Percentiles rank a stretch among this genome's conserved stretches.
phyloP scores from a whole-genome alignment of 2,329 filamentous ascomycete species.

The Aspergillus quadrilineatus region DNA sequence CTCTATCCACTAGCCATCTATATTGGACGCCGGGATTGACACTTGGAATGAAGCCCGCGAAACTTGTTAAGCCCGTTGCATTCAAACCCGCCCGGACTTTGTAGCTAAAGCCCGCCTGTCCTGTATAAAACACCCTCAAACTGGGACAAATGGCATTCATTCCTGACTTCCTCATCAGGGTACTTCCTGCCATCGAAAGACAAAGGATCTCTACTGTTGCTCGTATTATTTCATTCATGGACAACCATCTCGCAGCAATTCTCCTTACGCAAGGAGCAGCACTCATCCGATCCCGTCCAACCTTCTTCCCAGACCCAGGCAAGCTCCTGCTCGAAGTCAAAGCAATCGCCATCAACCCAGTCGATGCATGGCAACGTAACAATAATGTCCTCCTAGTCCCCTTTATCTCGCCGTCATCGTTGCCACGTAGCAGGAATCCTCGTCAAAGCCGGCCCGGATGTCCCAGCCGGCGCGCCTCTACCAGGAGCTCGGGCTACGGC shows the following conservation, averaged over 20 bases:
- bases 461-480: constrained; percentile 18
- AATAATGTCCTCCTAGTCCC: constrained; percentile 20
- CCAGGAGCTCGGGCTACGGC: constrained; percentile 33
- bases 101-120: not conserved
- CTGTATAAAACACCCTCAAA: not conserved
- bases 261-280: constrained; percentile 14
- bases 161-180: too few relatives aligned
- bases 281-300: constrained; percentile 19
- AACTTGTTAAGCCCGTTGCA: not conserved
- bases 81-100: not conserved
- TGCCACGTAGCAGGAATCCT: constrained; percentile 33
- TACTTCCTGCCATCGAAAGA: too few relatives aligned
- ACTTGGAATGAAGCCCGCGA: not conserved
- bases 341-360: constrained; percentile 44
- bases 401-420: constrained; percentile 29
- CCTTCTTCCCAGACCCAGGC: constrained; percentile 33
- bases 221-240: not conserved
- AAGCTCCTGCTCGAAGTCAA: constrained; percentile 45
- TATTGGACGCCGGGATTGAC: not conserved
- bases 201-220: not conserved
- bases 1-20: too few relatives aligned
- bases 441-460: constrained; percentile 29
- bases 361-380: constrained; percentile 34
- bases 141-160: not conserved
- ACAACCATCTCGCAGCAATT: constrained; percentile 18